Percentiles rank a stretch among this genome's conserved stretches.
These are phyloP conservation scores for Fusarium poae DNA, from an alignment of 2,329 filamentous ascomycete genomes.

Conservation along the genomic window DNA sequence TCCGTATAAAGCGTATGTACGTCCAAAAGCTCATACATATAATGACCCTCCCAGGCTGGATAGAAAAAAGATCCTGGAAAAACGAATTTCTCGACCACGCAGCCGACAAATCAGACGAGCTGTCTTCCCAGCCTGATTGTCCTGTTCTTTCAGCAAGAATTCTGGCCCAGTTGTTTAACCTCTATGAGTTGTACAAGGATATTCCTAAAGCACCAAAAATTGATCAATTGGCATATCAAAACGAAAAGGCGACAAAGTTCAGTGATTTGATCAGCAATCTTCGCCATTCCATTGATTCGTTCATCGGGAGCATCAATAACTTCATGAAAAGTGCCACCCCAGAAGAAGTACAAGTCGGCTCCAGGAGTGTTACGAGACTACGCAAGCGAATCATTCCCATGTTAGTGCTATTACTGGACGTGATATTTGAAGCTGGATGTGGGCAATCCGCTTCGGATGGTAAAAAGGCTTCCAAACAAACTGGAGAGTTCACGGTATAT, in stretches of 20 bases:
- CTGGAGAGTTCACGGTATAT: slow-evolving; percentile 39
- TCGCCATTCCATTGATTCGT: slow-evolving; percentile 13
- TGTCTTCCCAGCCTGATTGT: background rate
- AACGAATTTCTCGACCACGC: slow-evolving; percentile 2
- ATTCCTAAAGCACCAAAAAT: slow-evolving; percentile 30
- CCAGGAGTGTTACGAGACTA: slow-evolving; percentile 22
- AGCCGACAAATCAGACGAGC: slow-evolving; percentile 3
- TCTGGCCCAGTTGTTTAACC: slow-evolving; percentile 23
- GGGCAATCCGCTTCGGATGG: background rate
- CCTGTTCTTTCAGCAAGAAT: slow-evolving; percentile 21
- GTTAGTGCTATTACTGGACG: slow-evolving; percentile 42
- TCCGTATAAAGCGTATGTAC: slow-evolving; percentile 18
- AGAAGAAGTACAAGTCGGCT: background rate
- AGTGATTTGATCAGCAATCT: slow-evolving; percentile 24
- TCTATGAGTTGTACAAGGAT: slow-evolving; percentile 32
- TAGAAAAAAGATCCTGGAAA: slow-evolving; percentile 30
- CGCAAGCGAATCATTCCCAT: slow-evolving; percentile 45
- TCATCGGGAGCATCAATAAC: slow-evolving; percentile 18
- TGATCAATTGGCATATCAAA: slow-evolving; percentile 36
- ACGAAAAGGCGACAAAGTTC: slow-evolving; percentile 10
- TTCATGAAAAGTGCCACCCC: background rate
- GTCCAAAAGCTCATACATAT: slow-evolving; percentile 17
- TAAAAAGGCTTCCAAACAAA: background rate
- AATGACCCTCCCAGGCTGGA: slow-evolving; percentile 29
- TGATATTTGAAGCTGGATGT: slow-evolving; percentile 41